Percentiles rank a stretch among this genome's conserved stretches.
These are phyloP conservation scores for Polygonum maritimum DNA, from an alignment of 148 eudicot genomes.

Conservation along the genomic window DNA sequence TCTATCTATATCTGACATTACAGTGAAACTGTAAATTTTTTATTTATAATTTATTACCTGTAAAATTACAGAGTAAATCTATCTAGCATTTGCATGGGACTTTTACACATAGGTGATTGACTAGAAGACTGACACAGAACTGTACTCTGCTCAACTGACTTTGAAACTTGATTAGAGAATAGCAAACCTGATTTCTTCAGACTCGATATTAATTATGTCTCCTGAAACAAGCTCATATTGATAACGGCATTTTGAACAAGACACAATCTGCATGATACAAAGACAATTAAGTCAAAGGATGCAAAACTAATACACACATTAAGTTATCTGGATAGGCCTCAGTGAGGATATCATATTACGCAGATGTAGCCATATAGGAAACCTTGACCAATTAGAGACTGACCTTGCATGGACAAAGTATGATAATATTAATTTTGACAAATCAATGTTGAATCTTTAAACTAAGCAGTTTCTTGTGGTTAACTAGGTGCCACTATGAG, in stretches of 20 bases:
- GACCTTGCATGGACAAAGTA: not conserved
- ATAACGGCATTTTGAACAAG: conserved; percentile 92
- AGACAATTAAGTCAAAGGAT: not conserved
- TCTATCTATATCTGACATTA: not conserved
- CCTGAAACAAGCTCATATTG: conserved; percentile 94
- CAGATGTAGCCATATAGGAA: not conserved
- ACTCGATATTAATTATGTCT: conserved; percentile 49
- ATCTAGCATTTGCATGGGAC: not conserved
- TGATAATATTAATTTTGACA: not conserved
- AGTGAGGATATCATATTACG: not conserved
- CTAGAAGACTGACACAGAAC: not conserved
- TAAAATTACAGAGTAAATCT: not conserved
- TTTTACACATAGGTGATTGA: not conserved
- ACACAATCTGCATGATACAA: conserved; percentile 47
- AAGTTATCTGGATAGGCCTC: not conserved
- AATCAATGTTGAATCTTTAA: not conserved
- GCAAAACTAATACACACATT: not conserved
- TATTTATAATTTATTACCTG: not conserved
- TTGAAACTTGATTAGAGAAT: not conserved
- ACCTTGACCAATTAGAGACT: not conserved
- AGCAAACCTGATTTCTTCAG: conserved; percentile 95
- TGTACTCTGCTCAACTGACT: not conserved
- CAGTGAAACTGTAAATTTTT: not conserved
- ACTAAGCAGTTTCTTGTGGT: not conserved
- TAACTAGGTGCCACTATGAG: not conserved